Evolutionary conservation across 768 basidiomycete species (phyloP), one percentile per base, ranked within the genome.

Genomic region (Podaxis sp.): DNA sequence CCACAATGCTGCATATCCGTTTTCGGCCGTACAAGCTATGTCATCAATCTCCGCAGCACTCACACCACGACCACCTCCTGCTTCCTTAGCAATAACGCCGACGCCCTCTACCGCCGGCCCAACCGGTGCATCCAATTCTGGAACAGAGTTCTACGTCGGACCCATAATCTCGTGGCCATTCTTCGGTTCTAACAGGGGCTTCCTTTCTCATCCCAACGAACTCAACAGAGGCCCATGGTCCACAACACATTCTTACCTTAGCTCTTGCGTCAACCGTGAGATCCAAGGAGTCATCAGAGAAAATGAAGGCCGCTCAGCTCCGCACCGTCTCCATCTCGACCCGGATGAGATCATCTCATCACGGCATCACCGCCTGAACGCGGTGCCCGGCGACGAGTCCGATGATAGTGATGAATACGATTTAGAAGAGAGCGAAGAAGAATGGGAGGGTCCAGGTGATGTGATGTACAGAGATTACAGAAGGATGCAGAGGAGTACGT

Each of bases 101-200:
- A 66, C 26, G 49, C 72, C 59, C 11, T 69, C 67, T 11, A 64
- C 57, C n/a, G 40, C 54, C 39, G 49, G 49, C 28, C 22, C 22
- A 51, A 19, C 44, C 44, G 11, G 49, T 51, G 12, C 22, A 51
- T 8, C 49, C 36, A 13, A 51, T 22, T 26, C 49, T n/a, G 49
- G 33, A 52, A 64, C 52, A 39, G 77, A 82, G 56, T 84, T 82
- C 73, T 84, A 87, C 55, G 79, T 93, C 49, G 92, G 92, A 3
- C 89, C 89, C 7, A 94, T 95, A 68, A 84, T 94, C 55, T 93
- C 92, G 2, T 95, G 93, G 92, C 89, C 92, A 1, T 95, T 94
- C 80, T 95, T 95, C 71, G 92, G 92, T 52, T 89, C 90, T 3
- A 87, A 88, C 66, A 82, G 93, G 44, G 92, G 92, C 36, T 87